Percentiles rank a stretch among this genome's conserved stretches.
phyloP scores from a whole-genome alignment of 148 eudicot species.

The Nepenthes gracilis region DNA sequence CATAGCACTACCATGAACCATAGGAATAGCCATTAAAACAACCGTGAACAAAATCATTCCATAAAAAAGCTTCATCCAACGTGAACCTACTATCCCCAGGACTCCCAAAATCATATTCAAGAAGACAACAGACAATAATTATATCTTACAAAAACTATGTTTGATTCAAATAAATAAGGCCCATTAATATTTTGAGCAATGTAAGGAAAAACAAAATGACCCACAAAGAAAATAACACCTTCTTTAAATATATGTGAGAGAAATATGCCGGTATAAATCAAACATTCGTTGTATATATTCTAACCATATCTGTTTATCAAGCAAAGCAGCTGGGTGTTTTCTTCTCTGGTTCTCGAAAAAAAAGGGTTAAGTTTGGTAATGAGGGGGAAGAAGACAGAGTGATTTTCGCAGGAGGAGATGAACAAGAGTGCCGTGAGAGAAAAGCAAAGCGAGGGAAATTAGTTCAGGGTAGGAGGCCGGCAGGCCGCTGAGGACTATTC shows the following conservation, averaged over 20 bases:
- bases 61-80: neutral
- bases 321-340: neutral
- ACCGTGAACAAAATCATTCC: neutral
- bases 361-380: neutral
- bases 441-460: conserved; percentile 4
- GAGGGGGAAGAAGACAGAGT: neutral
- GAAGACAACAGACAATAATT: neutral
- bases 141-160: neutral
- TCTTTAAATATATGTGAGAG: too few relatives aligned
- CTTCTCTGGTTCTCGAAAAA: neutral
- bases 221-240: too few relatives aligned
- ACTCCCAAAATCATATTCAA: neutral
- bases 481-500: too few relatives aligned
- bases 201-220: too few relatives aligned
- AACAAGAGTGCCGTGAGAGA: neutral
- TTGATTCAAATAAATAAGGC: neutral
- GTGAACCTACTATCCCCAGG: neutral
- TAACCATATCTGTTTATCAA: neutral
- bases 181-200: too few relatives aligned
- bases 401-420: neutral
- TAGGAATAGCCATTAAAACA: neutral
- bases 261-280: too few relatives aligned
- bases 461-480: too few relatives aligned
- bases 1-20: neutral
- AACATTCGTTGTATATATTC: too few relatives aligned